Conservation (phyloP, 108 stramenopile genomes). For the Nannochloropsis gaditana region DNA sequence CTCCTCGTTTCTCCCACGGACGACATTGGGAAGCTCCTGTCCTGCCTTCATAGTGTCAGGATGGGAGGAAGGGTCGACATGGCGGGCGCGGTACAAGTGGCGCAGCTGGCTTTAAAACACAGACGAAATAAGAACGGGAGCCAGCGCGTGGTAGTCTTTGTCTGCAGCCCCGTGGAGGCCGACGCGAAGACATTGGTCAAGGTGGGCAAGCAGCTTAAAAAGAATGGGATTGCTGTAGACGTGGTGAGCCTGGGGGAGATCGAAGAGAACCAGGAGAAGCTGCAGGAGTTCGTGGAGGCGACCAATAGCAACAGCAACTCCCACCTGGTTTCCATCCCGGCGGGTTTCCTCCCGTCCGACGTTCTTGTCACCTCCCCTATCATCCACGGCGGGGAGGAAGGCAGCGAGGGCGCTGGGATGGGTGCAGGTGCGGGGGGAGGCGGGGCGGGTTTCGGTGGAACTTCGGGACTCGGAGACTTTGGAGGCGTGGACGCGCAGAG, state of each 20-base stretch:
- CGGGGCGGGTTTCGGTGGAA: conserved; percentile 57
- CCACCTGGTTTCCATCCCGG: conserved; percentile 88
- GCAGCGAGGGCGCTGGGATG: conserved; percentile 25
- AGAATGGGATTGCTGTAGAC: conserved; percentile 93
- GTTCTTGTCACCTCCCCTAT: conserved; percentile 78
- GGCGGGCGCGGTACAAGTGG: conserved; percentile 77
- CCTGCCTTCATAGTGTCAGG: conserved; percentile 66
- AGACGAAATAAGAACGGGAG: conserved; percentile 94
- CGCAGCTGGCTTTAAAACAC: conserved; percentile 88
- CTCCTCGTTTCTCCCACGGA: conserved; percentile 85
- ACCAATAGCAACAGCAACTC: conserved; percentile 76
- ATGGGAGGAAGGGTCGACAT: conserved; percentile 62
- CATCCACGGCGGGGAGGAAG: conserved; percentile 66
- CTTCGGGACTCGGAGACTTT: conserved; percentile 70
- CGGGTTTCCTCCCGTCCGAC: conserved; percentile 85
- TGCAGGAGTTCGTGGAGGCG: conserved; percentile 81
- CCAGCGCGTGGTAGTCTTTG: conserved; percentile 87
- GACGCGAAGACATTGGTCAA: conserved; percentile 60
- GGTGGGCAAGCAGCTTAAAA: conserved; percentile 77
- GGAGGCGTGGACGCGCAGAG: conserved; percentile 93
- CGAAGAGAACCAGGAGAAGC: conserved; percentile 77
- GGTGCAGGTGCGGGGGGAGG: conserved; percentile 26
- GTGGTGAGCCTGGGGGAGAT: conserved; percentile 85
- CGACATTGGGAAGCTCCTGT: conserved; percentile 86
- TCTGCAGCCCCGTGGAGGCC: conserved; percentile 66